Evolutionary conservation across 2,329 filamentous ascomycete species (phyloP).

Genomic region (Trematosphaeria pertusa): DNA sequence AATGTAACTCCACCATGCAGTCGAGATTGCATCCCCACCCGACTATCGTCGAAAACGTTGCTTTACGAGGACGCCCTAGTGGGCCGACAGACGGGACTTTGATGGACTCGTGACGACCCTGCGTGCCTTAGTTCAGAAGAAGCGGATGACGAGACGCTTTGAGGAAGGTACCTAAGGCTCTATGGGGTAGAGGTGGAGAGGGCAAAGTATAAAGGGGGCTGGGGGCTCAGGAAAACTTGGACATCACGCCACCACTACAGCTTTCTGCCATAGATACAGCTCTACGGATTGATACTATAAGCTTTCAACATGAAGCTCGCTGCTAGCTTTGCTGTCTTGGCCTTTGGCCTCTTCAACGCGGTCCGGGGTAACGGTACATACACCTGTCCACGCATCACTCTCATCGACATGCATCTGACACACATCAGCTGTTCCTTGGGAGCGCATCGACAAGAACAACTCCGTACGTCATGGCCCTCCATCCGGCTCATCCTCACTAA

Average conservation of each 20-base stretch:
- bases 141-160: slow-evolving; percentile 18
- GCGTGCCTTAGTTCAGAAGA: slow-evolving; percentile 3
- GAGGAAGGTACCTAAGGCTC: slow-evolving; percentile 1
- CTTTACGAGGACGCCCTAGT: slow-evolving; percentile 5
- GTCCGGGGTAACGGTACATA: slow-evolving; percentile 39
- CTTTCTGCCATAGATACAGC: slow-evolving; percentile 9
- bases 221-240: slow-evolving; percentile 10
- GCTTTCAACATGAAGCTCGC: slow-evolving; percentile 40
- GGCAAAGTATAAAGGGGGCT: slow-evolving; percentile 33
- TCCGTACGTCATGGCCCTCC: slow-evolving; percentile 28
- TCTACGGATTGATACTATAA: slow-evolving; percentile 1
- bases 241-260: slow-evolving; percentile 21
- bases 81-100: slow-evolving; percentile 5
- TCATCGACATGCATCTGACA: slow-evolving; percentile 21
- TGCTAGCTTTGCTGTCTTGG: slow-evolving; percentile 34
- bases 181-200: not conserved
- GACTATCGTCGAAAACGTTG: not conserved
- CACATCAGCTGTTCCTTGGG: slow-evolving; percentile 45
- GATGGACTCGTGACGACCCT: slow-evolving; percentile 1
- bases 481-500: slow-evolving; percentile 9
- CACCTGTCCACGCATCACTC: not conserved
- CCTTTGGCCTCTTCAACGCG: slow-evolving; percentile 35
- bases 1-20: slow-evolving; percentile 1
- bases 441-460: slow-evolving; percentile 52
- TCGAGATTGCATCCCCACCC: slow-evolving; percentile 4